Percentiles rank a stretch among this genome's conserved stretches.
phyloP scores from a whole-genome alignment of 2,329 filamentous ascomycete species.

The Claviceps paspali region DNA sequence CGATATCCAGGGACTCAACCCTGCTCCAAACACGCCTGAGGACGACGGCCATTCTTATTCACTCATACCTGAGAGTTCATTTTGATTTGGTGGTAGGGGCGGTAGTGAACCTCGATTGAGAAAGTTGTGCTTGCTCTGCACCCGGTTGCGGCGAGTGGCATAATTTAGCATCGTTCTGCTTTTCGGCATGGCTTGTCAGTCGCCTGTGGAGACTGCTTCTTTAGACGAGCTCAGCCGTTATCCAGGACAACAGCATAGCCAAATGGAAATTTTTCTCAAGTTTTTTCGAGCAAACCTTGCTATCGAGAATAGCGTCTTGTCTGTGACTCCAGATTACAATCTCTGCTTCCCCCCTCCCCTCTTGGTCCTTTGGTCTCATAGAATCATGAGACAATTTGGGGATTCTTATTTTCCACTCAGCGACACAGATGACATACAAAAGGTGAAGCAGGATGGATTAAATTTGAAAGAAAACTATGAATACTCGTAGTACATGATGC shows the following conservation, averaged over 20 bases:
- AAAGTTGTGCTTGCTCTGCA: constrained; percentile 3
- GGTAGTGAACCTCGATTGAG: constrained; percentile 1
- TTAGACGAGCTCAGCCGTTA: constrained; percentile 20
- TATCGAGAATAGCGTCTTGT: no score
- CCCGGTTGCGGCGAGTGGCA: constrained; percentile 4
- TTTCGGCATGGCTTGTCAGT: constrained; percentile 18
- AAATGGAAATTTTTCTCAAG: constrained; percentile 3
- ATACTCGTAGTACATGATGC: no score
- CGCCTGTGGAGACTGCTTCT: constrained; percentile 15
- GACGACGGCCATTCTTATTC: constrained; percentile 14
- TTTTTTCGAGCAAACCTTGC: no score
- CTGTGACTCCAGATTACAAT: no score
- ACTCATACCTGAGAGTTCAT: constrained; percentile 13
- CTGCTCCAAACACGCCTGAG: constrained; percentile 12
- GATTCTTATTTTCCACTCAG: neutral
- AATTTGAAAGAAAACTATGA: no score
- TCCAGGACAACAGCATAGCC: constrained; percentile 13
- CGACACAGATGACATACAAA: neutral
- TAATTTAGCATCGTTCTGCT: constrained; percentile 10
- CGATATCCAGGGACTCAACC: constrained; percentile 18
- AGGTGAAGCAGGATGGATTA: neutral
- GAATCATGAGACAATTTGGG: no score
- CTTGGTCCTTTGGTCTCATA: no score
- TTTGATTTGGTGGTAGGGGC: constrained; percentile 10
- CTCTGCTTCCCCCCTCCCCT: no score